phyloP scores from a whole-genome alignment of 768 basidiomycete genomes.

The Boletus sensibilis region DNA sequence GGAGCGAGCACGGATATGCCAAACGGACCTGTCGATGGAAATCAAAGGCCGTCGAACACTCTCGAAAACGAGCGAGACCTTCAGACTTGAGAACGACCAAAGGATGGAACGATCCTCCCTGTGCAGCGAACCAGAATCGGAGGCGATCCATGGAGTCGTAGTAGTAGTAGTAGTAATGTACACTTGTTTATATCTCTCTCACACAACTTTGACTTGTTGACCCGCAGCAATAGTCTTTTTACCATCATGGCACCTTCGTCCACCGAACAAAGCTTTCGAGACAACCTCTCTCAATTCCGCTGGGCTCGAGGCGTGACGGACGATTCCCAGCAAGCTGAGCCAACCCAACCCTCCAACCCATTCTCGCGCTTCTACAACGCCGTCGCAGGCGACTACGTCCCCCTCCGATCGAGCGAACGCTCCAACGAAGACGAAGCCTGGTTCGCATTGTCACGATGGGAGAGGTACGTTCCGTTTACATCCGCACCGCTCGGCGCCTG shows the following conservation, averaged over 20 bases:
- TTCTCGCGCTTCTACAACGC: constrained; percentile 88
- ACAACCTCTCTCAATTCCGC: constrained; percentile 79
- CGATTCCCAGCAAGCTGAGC: constrained; percentile 56
- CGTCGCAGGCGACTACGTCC: constrained; percentile 85
- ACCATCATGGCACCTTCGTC: constrained; percentile 7
- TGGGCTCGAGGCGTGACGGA: constrained; percentile 76
- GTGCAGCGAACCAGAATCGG: constrained; percentile 47
- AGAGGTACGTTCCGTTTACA: constrained; percentile 51
- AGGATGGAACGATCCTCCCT: constrained; percentile 54
- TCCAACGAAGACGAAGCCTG: constrained; percentile 96
- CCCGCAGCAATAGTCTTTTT: background rate
- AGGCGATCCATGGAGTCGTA: constrained; percentile 28
- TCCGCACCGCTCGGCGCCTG: background rate
- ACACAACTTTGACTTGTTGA: background rate
- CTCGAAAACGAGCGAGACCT: constrained; percentile 39
- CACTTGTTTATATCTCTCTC: background rate
- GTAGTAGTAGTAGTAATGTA: too few species aligned
- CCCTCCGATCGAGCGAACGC: constrained; percentile 74
- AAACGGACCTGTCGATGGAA: constrained; percentile 32
- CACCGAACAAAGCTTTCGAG: constrained; percentile 68
- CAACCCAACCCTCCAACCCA: constrained; percentile 48
- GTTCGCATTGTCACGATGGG: constrained; percentile 92
- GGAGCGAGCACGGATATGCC: constrained; percentile 55
- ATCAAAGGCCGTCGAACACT: constrained; percentile 7
- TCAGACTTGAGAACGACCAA: constrained; percentile 38